Evolutionary conservation across 2,329 filamentous ascomycete genomes (phyloP).

Genomic region (Aspergillus uvarum): DNA sequence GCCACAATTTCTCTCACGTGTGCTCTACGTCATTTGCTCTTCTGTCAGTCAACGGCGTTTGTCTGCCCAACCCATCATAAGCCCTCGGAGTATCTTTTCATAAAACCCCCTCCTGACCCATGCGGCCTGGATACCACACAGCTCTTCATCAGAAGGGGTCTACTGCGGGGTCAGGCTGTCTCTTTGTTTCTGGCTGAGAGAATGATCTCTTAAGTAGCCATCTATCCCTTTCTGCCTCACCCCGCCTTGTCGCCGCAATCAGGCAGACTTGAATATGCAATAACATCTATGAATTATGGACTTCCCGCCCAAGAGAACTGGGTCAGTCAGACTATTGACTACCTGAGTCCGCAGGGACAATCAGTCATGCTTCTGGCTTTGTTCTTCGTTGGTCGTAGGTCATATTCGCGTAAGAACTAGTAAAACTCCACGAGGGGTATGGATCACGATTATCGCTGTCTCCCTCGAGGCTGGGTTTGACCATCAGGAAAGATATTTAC

Average conservation of each 20-base stretch:
- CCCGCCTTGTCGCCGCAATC: neutral
- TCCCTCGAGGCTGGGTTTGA: neutral
- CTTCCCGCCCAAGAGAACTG: neutral
- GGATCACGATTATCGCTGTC: neutral
- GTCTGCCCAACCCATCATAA: neutral
- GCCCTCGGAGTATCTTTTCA: neutral
- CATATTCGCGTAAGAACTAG: neutral
- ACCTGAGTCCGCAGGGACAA: neutral
- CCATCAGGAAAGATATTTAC: neutral
- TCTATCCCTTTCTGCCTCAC: neutral
- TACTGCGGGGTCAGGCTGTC: neutral
- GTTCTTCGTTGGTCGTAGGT: neutral
- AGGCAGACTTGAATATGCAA: neutral
- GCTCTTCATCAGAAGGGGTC: neutral
- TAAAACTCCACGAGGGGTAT: neutral
- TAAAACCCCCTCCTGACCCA: neutral
- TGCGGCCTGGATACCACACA: neutral
- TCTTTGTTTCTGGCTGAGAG: neutral
- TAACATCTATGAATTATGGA: neutral
- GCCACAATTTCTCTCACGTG: neutral
- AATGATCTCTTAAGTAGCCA: neutral
- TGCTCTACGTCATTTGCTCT: neutral
- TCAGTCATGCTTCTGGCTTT: neutral
- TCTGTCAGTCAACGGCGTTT: neutral
- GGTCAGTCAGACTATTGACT: neutral